A percentile compares a stretch with the other conserved stretches of the same genome.
These are phyloP conservation scores for Saccharomycopsis crataegensis DNA, from an alignment of 1,139 yeast genomes.

Conservation along the genomic window DNA sequence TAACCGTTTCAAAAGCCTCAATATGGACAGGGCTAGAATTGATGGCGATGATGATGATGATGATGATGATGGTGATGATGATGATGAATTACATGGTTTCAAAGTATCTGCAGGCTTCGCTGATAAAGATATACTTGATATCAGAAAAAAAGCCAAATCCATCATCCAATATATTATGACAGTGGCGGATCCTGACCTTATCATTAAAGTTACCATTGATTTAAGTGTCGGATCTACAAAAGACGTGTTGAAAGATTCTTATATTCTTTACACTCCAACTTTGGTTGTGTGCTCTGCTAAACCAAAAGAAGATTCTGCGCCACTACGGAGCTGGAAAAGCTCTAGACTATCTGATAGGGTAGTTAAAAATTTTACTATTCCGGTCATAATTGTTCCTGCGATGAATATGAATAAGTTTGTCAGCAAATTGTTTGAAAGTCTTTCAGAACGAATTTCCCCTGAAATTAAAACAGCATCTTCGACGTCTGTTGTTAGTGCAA, in stretches of 20 bases:
- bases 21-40: background rate
- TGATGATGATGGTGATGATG: background rate
- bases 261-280: constrained; percentile 56
- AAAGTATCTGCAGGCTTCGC: background rate
- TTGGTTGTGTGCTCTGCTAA: constrained; percentile 57
- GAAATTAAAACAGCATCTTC: background rate
- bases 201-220: constrained; percentile 56
- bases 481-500: background rate
- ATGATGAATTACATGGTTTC: background rate
- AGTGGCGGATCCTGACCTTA: constrained; percentile 36
- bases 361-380: constrained; percentile 58
- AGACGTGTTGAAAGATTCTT: constrained; percentile 51
- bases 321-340: constrained; percentile 54
- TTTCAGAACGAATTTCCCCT: background rate
- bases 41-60: constrained; percentile 1
- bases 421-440: constrained; percentile 26
- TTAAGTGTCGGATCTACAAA: constrained; percentile 53
- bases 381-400: constrained; percentile 63
- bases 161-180: constrained; percentile 46
- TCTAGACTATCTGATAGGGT: constrained; percentile 56
- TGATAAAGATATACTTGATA: constrained; percentile 20
- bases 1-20: background rate
- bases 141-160: constrained; percentile 32
- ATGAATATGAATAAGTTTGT: constrained; percentile 54
- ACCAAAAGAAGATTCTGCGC: constrained; percentile 42